Base-by-base conservation (phyloP, 352 stramenopile genomes). In the Peronospora destructor region DNA sequence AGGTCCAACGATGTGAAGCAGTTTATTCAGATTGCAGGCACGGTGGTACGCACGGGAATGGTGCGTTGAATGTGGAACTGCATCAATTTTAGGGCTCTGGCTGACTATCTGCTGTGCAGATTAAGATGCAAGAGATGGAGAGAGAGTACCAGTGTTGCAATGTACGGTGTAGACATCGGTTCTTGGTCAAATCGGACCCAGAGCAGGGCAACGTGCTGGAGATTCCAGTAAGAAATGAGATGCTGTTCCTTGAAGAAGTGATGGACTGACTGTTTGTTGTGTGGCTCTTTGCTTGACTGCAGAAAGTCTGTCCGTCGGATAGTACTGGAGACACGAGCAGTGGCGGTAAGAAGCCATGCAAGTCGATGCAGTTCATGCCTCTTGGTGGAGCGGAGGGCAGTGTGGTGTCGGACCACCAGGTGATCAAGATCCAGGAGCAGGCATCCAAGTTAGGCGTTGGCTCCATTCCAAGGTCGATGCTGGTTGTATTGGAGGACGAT, bases 361-460 rank as follows among this genome's bases (percentile, higher is more conserved):
- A 74, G 44, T 91, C 77, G 25, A 95, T 64, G 34, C 73, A 82
- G 28, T 94, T 87, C 36, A 53, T 80, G 12, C 53, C 73, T 4
- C 45, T 87, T 13, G 74, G 75, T 11, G 57, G 57, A 12, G 56
- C 61, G 9, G 61, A 68, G 17, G 71, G 71, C 12, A 65, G 69
- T 19, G 58, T 84, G 0, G 71, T 87, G 40, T 84, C 71, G 9
- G 76, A 87, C 52, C 73, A 87, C 53, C 73, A 98, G 61, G 90
- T 98, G 63, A 95, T 98, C 49, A 97, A 98, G 64, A 89, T 99
- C 37, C 94, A 98, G 66, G 95, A 99, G 59, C 81, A 94, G 41
- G 85, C 90, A 16, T 88, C 85, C n/a, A 92, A 89, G 52, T 58
- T 97, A 10, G 76, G 71, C 21, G 77, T 98, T 25, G 94, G 94